These are phyloP conservation scores for Pseudopithomyces chartarum DNA, from an alignment of 2,329 filamentous ascomycete genomes.

Conservation along the genomic window DNA sequence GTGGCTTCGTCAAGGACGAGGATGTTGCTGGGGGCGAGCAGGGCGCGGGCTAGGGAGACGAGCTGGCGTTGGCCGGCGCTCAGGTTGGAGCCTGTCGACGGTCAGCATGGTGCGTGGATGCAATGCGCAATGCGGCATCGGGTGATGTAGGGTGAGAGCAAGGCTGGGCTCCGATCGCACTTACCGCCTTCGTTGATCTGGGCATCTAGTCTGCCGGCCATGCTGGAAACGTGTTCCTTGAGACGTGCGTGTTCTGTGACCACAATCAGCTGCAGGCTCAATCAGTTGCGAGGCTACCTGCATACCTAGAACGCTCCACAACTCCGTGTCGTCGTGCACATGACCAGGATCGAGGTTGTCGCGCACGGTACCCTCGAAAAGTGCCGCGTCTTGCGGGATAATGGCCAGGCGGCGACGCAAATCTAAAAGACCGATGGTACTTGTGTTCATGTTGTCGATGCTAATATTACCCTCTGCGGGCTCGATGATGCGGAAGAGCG, in stretches of 20 bases:
- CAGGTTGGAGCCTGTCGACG: conserved; percentile 77
- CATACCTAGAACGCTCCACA: conserved; percentile 93
- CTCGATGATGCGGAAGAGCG: conserved; percentile 96
- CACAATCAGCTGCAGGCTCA: conserved; percentile 24
- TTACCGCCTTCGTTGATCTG: conserved; percentile 91
- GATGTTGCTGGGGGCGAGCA: conserved; percentile 95
- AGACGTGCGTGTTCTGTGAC: conserved; percentile 83
- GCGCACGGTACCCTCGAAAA: conserved; percentile 90
- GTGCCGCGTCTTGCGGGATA: conserved; percentile 94
- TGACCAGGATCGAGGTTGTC: conserved; percentile 96
- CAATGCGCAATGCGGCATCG: conserved; percentile 9
- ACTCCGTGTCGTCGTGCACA: conserved; percentile 93
- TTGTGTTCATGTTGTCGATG: conserved; percentile 89
- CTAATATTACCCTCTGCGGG: conserved; percentile 79
- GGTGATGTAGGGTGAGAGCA: neutral
- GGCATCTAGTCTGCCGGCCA: conserved; percentile 90
- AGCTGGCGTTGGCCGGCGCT: conserved; percentile 95
- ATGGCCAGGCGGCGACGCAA: conserved; percentile 89
- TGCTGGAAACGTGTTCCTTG: conserved; percentile 83
- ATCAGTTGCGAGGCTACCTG: conserved; percentile 22
- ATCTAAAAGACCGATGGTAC: conserved; percentile 86
- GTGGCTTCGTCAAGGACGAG: conserved; percentile 97
- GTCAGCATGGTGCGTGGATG: conserved; percentile 6
- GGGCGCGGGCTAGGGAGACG: conserved; percentile 87
- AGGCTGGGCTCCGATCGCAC: conserved; percentile 33